These are phyloP conservation scores for Collybiopsis confluens DNA, from an alignment of 768 basidiomycete species.

Conservation along the genomic window DNA sequence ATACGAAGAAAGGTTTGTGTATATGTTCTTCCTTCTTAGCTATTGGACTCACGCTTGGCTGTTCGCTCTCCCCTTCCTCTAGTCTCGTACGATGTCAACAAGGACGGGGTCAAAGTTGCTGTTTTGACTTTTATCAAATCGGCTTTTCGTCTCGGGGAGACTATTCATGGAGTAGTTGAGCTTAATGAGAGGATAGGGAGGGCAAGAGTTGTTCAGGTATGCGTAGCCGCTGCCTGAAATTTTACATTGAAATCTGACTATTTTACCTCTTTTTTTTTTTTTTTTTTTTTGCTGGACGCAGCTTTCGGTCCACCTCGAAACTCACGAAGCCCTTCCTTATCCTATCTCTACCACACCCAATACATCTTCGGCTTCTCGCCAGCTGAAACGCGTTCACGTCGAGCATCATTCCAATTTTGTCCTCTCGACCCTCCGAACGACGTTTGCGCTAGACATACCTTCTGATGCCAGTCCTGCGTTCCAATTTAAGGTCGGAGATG, in stretches of 20 bases:
- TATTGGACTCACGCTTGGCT: background rate
- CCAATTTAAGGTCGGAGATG: slow-evolving; percentile 50
- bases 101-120: slow-evolving; percentile 87
- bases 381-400: slow-evolving; percentile 74
- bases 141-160: slow-evolving; percentile 89
- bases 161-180: slow-evolving; percentile 83
- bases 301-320: slow-evolving; percentile 87
- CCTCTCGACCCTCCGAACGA: slow-evolving; percentile 66
- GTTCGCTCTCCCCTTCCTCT: no score
- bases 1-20: slow-evolving; percentile 77
- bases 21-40: background rate
- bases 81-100: slow-evolving; percentile 95
- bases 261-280: no score
- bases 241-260: no score
- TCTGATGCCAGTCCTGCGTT: slow-evolving; percentile 89
- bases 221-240: no score
- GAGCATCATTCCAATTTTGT: slow-evolving; percentile 82
- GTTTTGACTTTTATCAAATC: slow-evolving; percentile 89
- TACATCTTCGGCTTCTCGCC: slow-evolving; percentile 27
- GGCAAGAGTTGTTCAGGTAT: slow-evolving; percentile 80
- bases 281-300: no score
- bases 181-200: slow-evolving; percentile 70
- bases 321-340: slow-evolving; percentile 78
- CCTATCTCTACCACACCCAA: slow-evolving; percentile 45
- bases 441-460: slow-evolving; percentile 90